phyloP scores from a whole-genome alignment of 441 rosid species.

The Croton setiger region DNA sequence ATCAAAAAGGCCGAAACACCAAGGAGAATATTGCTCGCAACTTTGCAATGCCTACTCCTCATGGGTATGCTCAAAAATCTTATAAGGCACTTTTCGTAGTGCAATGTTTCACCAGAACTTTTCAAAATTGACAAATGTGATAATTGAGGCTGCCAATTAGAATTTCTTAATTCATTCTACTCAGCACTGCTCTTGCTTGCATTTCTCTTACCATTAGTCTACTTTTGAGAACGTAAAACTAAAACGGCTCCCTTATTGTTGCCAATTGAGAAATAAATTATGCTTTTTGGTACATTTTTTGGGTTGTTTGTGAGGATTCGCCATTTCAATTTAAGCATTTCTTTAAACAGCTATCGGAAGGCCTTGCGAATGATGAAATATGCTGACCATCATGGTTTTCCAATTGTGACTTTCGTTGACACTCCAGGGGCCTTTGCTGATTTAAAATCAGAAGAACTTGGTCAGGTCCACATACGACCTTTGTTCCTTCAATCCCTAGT shows the following conservation, averaged over 20 bases:
- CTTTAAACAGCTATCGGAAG: conserved; percentile 65
- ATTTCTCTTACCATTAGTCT: neutral
- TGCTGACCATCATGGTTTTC: conserved; percentile 89
- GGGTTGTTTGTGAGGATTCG: neutral
- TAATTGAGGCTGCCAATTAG: neutral
- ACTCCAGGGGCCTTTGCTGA: conserved; percentile 94
- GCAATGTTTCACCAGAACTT: neutral
- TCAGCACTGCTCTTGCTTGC: neutral
- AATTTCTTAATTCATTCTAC: neutral
- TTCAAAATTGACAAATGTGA: neutral
- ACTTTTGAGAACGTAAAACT: neutral
- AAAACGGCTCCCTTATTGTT: neutral
- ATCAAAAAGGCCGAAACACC: conserved; percentile 93
- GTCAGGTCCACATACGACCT: conserved; percentile 51
- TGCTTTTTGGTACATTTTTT: neutral
- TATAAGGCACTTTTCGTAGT: neutral
- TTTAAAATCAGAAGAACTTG: conserved; percentile 78
- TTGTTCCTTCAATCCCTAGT: neutral
- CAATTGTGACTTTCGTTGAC: conserved; percentile 79
- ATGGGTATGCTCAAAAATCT: conserved; percentile 50
- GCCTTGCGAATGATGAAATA: conserved; percentile 86
- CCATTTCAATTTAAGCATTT: neutral
- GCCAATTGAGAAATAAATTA: neutral
- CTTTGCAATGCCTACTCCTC: conserved; percentile 98
- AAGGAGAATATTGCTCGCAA: conserved; percentile 83